Conservation (phyloP, 2,329 filamentous ascomycete species). For the Xylariaceae sp. region DNA sequence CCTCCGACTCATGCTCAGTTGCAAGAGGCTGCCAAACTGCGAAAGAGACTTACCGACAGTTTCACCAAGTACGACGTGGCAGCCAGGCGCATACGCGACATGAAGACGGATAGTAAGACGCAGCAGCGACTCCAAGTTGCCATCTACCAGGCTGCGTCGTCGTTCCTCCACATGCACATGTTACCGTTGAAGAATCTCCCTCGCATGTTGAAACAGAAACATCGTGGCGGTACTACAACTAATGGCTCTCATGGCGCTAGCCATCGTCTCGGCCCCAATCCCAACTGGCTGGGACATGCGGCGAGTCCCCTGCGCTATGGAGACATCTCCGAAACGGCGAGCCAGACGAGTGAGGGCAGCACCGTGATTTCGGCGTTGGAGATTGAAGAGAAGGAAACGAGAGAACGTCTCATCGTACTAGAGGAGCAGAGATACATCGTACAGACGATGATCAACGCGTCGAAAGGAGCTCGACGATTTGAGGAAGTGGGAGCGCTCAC, state of each 20-base stretch:
- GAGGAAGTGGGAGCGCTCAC: constrained; percentile 80
- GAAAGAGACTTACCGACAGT: constrained; percentile 82
- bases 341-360: constrained; percentile 46
- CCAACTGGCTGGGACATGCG: constrained; percentile 16
- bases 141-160: constrained; percentile 74
- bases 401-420: constrained; percentile 74
- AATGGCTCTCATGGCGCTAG: constrained; percentile 37
- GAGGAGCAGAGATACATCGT: constrained; percentile 92
- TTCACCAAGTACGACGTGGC: constrained; percentile 84
- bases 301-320: constrained; percentile 43
- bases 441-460: constrained; percentile 73
- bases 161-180: constrained; percentile 86
- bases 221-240: no score
- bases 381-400: constrained; percentile 74
- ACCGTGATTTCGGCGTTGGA: constrained; percentile 59
- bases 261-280: constrained; percentile 33
- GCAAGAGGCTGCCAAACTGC: constrained; percentile 78
- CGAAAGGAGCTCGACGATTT: constrained; percentile 70
- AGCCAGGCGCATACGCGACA: constrained; percentile 72
- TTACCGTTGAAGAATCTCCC: constrained; percentile 74
- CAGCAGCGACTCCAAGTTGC: constrained; percentile 74
- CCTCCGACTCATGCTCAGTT: constrained; percentile 61
- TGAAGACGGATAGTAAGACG: constrained; percentile 65
- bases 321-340: constrained; percentile 43
- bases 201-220: constrained; percentile 50